phyloP scores from a whole-genome alignment of 1,284 basidiomycete species.

The Porodaedalea pini region DNA sequence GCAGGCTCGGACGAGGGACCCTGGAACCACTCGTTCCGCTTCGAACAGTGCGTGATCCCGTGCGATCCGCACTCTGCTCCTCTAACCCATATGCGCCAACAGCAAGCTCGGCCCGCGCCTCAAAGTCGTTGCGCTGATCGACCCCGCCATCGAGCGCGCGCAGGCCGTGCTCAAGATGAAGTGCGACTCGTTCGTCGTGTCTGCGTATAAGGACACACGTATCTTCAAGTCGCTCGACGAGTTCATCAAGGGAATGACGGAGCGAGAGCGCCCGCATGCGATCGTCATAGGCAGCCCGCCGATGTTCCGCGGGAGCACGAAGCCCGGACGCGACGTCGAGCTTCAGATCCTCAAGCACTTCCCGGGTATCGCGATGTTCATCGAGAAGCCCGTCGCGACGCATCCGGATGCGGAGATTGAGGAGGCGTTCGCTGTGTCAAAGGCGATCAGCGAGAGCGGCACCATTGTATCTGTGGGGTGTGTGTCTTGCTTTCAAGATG shows the following conservation, averaged over 20 bases:
- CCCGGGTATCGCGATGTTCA: constrained; percentile 87
- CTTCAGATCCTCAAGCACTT: constrained; percentile 86
- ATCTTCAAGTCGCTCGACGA: constrained; percentile 89
- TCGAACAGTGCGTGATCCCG: constrained; percentile 71
- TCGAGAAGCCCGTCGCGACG: constrained; percentile 93
- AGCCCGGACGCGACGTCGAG: constrained; percentile 85
- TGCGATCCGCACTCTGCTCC: constrained; percentile 1
- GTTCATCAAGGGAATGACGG: constrained; percentile 69
- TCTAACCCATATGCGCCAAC: constrained; percentile 25
- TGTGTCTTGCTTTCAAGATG: constrained; percentile 12
- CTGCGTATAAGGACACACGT: constrained; percentile 89
- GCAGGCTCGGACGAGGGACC: constrained; percentile 81
- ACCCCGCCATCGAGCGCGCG: constrained; percentile 85
- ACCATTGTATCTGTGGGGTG: constrained; percentile 91
- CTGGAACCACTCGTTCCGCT: constrained; percentile 94
- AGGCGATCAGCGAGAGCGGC: constrained; percentile 61
- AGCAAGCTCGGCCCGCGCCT: constrained; percentile 96
- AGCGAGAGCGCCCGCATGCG: constrained; percentile 60
- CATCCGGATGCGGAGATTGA: constrained; percentile 70
- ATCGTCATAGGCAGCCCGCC: constrained; percentile 92
- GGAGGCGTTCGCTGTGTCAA: constrained; percentile 64
- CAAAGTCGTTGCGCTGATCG: constrained; percentile 93
- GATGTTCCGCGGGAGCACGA: constrained; percentile 83
- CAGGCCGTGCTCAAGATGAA: constrained; percentile 82
- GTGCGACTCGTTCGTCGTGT: constrained; percentile 89